A percentile compares a stretch with the other conserved stretches of the same genome.
Evolutionary conservation across 108 stramenopile species (phyloP).

Genomic region (Skeletonema costatum): DNA sequence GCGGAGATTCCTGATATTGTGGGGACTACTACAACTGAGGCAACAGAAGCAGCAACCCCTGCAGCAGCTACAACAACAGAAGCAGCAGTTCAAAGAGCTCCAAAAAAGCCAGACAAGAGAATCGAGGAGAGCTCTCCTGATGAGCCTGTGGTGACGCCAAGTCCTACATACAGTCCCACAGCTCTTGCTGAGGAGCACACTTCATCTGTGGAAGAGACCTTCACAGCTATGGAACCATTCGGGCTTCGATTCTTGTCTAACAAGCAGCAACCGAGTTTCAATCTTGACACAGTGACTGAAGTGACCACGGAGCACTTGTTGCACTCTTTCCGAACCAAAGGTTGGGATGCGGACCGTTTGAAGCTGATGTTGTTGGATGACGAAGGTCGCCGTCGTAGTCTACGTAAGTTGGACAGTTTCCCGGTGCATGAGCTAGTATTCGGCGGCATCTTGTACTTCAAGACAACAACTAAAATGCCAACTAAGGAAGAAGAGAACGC

Average conservation of each 20-base stretch:
- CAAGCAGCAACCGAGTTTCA: conserved; percentile 4
- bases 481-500: conserved; percentile 12
- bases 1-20: neutral
- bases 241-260: conserved; percentile 9
- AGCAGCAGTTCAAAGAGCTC: neutral
- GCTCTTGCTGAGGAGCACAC: neutral
- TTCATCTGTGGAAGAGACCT: conserved; percentile 2
- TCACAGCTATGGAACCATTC: conserved; percentile 18
- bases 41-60: neutral
- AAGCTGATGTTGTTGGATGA: conserved; percentile 35
- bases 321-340: conserved; percentile 34
- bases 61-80: neutral
- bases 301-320: conserved; percentile 36
- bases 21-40: neutral
- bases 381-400: conserved; percentile 3
- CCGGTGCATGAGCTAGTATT: conserved; percentile 19
- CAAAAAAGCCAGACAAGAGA: neutral
- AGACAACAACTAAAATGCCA: neutral
- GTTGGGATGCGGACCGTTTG: conserved; percentile 9
- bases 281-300: conserved; percentile 12
- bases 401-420: neutral
- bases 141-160: neutral
- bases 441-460: conserved; percentile 38
- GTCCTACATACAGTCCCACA: conserved; percentile 25
- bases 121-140: neutral